Conservation (phyloP, 768 basidiomycete species). For the Dacryopinax primogenitus region DNA sequence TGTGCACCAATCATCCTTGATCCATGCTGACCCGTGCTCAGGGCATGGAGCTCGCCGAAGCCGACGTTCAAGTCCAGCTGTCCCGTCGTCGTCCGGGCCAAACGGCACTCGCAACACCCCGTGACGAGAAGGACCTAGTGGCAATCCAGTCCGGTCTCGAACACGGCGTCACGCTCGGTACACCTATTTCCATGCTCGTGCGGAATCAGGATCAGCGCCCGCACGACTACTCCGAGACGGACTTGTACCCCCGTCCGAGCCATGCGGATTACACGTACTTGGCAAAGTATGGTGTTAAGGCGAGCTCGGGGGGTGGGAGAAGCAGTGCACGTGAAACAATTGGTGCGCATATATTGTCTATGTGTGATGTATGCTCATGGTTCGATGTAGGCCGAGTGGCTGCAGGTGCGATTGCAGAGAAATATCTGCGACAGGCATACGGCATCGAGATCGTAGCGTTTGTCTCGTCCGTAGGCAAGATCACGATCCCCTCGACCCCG, state of each 20-base stretch:
- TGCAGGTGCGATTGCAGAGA: constrained; percentile 95
- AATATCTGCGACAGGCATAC: constrained; percentile 73
- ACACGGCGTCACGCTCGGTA: constrained; percentile 88
- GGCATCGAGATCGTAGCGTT: constrained; percentile 95
- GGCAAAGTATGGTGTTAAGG: constrained; percentile 94
- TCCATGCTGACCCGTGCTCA: constrained; percentile 25
- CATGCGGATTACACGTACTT: constrained; percentile 98
- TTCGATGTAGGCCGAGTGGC: constrained; percentile 67
- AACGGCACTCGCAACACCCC: constrained; percentile 88
- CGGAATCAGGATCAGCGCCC: constrained; percentile 97
- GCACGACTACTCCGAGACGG: constrained; percentile 96
- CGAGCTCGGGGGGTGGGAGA: constrained; percentile 89
- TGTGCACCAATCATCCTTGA: constrained; percentile 2
- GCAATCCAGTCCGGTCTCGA: constrained; percentile 89
- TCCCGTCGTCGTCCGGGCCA: constrained; percentile 89
- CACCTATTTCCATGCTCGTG: constrained; percentile 92
- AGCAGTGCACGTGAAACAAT: constrained; percentile 95
- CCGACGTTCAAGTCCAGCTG: constrained; percentile 84
- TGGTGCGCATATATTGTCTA: constrained; percentile 35
- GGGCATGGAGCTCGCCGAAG: constrained; percentile 68
- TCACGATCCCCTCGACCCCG: constrained; percentile 56
- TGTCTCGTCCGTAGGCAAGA: constrained; percentile 89
- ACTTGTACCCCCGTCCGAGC: constrained; percentile 89
- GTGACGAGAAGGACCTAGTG: constrained; percentile 91
- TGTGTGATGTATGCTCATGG: neutral